Conservation (phyloP, 2,329 filamentous ascomycete genomes). For the Ophiosphaerella herpotricha region DNA sequence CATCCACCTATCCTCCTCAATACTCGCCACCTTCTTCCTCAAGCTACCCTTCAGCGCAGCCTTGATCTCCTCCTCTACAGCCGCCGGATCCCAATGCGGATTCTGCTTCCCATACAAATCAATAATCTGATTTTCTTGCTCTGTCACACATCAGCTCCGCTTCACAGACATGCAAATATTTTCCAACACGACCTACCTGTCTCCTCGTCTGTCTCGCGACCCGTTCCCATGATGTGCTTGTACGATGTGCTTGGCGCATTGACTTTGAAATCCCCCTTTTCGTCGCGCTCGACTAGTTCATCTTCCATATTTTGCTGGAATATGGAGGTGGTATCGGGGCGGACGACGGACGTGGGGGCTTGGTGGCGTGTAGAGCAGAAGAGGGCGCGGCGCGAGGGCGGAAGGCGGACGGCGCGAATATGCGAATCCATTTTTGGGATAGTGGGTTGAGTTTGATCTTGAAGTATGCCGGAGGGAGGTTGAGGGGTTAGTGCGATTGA, state of each 20-base stretch:
- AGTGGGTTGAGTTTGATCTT: neutral
- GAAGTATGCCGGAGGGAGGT: slow-evolving; percentile 4
- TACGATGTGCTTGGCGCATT: slow-evolving; percentile 30
- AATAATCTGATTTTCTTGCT: slow-evolving; percentile 42
- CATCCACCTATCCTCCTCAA: slow-evolving; percentile 90
- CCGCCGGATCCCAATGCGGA: slow-evolving; percentile 33
- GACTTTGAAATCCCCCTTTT: slow-evolving; percentile 54
- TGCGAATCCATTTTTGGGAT: slow-evolving; percentile 11
- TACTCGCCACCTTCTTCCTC: slow-evolving; percentile 70
- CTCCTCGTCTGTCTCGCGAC: slow-evolving; percentile 36
- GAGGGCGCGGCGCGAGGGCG: slow-evolving; percentile 36
- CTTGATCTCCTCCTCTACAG: slow-evolving; percentile 49
- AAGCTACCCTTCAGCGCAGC: slow-evolving; percentile 65
- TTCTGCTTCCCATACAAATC: slow-evolving; percentile 38
- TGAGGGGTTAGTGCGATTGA: neutral
- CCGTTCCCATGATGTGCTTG: slow-evolving; percentile 21
- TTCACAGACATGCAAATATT: neutral
- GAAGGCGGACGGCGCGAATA: slow-evolving; percentile 34
- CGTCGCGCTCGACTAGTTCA: slow-evolving; percentile 57
- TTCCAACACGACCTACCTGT: slow-evolving; percentile 21
- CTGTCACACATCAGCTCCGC: slow-evolving; percentile 15
- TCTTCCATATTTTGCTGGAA: slow-evolving; percentile 28
- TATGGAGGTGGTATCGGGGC: slow-evolving; percentile 24
- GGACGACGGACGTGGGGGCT: slow-evolving; percentile 25
- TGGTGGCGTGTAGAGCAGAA: slow-evolving; percentile 32